Evolutionary conservation across 2,329 filamentous ascomycete genomes (phyloP), one percentile per base, ranked within the genome.

Genomic region (Thyridium curvatum): DNA sequence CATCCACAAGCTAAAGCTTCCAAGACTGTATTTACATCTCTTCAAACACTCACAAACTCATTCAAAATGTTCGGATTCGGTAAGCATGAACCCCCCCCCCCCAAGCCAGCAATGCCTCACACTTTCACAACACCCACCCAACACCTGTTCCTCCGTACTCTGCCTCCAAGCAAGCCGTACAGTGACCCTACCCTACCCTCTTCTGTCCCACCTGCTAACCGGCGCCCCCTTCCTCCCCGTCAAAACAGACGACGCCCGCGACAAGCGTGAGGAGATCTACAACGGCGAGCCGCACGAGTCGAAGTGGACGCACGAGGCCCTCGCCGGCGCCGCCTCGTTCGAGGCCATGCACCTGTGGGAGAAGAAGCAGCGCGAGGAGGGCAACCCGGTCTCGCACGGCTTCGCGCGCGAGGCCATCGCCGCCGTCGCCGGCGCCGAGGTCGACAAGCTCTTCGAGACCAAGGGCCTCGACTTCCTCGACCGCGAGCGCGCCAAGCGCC

Each of bases 311-410:
- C 86, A 91, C 64, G 85, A 93, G 67, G 56, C 86, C 35, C 58
- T 90, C 40, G 85, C 81, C 47, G 84, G 84, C 46, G 86, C 79
- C 41, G 86, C 85, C 41, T 79, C 82, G 45, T 91, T 91, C 57
- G 82, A 78, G 47, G 86, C 80, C 52, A 84, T 91, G 75, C 88
- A 88, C 71, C 68, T 81, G 16, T 90, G 81, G 53, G 85, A 90
- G 65, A 81, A 89, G 60, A 70, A 76, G 52, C 83, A 89, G 67
- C 81, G 83, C 53, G 69, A 65, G 41, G 70, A 86, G 58, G 85
- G 81, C 79, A 66, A 88, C 69, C 58, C 73, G 7, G 80, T 90
- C 51, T 74, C 71, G 47, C 86, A 91, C 66, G 66, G 65, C 32
- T 83, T 87, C 53, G 86, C 86, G 57, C 91, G 91, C 69, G 86